Evolutionary conservation across 345 rosid species (phyloP).

Genomic region (Salix koriyanagi): DNA sequence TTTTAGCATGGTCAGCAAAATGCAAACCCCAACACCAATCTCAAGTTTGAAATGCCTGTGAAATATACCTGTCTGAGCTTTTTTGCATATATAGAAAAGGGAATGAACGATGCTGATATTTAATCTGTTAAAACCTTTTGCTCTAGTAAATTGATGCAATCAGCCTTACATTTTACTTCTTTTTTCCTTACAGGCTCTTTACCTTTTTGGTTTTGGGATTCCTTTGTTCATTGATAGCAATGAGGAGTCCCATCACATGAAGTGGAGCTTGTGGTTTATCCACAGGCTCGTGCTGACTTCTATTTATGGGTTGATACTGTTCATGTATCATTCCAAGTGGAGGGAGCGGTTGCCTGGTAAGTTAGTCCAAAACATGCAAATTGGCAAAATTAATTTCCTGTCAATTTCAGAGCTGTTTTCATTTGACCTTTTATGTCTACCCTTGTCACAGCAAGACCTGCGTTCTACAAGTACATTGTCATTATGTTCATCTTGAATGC

Average conservation of each 20-base stretch:
- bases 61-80: neutral
- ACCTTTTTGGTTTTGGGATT: constrained; percentile 66
- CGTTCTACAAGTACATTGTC: constrained; percentile 68
- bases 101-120: neutral
- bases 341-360: constrained; percentile 83
- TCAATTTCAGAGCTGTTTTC: neutral
- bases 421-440: neutral
- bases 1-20: neutral
- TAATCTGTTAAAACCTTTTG: neutral
- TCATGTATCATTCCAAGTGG: constrained; percentile 80
- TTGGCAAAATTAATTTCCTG: neutral
- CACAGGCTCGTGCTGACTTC: constrained; percentile 77
- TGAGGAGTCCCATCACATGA: constrained; percentile 45
- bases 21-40: neutral
- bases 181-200: constrained; percentile 51
- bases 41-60: neutral
- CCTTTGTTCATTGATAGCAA: constrained; percentile 65
- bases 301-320: constrained; percentile 58
- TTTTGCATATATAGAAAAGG: neutral
- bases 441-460: constrained; percentile 71
- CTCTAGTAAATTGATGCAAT: neutral
- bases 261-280: constrained; percentile 80
- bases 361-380: constrained; percentile 2
- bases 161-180: neutral
- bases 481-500: constrained; percentile 66